These are phyloP conservation scores for Erythrophleum fordii DNA, from an alignment of 306 rosid genomes.

Conservation along the genomic window DNA sequence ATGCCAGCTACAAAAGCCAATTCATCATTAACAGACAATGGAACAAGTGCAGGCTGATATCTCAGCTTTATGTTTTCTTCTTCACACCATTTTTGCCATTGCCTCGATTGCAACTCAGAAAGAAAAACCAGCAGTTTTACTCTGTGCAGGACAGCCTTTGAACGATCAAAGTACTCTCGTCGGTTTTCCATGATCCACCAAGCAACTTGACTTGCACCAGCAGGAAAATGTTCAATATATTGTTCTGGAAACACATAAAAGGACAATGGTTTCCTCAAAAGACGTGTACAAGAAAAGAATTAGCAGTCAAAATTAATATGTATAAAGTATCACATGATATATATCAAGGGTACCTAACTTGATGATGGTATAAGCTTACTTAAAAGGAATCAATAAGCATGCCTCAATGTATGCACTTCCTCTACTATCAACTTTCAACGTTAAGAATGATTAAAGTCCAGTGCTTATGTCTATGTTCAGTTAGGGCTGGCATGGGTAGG, in stretches of 20 bases:
- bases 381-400: slow-evolving; percentile 6
- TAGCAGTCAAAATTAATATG: neutral
- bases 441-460: neutral
- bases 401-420: neutral
- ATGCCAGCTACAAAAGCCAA: slow-evolving; percentile 84
- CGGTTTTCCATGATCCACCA: slow-evolving; percentile 99
- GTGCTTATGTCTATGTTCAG: slow-evolving; percentile 4
- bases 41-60: slow-evolving; percentile 68
- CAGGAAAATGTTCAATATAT: slow-evolving; percentile 75
- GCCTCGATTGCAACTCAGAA: slow-evolving; percentile 79
- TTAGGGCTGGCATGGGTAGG: neutral
- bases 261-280: slow-evolving; percentile 8
- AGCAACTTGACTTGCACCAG: slow-evolving; percentile 82
- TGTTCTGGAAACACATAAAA: slow-evolving; percentile 58
- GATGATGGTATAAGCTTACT: slow-evolving; percentile 11
- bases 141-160: slow-evolving; percentile 67
- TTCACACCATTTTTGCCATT: slow-evolving; percentile 83
- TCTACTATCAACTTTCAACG: neutral
- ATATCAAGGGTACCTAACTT: neutral
- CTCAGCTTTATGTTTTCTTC: slow-evolving; percentile 73
- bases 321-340: slow-evolving; percentile 13
- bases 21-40: slow-evolving; percentile 84
- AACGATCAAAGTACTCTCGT: slow-evolving; percentile 81
- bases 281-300: slow-evolving; percentile 13
- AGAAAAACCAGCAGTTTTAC: slow-evolving; percentile 74